Evolutionary conservation across 768 basidiomycete genomes (phyloP), one percentile per base, ranked within the genome.

Genomic region (Suillus paluster): DNA sequence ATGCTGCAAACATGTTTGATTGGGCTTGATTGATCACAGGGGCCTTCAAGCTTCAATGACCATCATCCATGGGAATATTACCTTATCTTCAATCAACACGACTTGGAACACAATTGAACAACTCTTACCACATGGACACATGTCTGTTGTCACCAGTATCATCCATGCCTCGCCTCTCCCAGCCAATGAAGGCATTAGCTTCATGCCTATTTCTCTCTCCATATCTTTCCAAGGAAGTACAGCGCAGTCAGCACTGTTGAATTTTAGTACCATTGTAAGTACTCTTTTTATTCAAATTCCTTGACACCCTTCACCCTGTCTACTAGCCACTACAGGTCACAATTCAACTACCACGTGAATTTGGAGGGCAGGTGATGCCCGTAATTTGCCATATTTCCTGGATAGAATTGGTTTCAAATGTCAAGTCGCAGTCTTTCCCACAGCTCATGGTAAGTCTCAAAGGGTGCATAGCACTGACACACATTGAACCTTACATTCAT

Each of bases 301-400:
- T 25, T 48, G 46, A 23, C 46, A 48, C 46, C 25, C 0, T 27
- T 48, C 23, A 48, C 25, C 46, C 27, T 48, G 44, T 48, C 46
- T 48, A 27, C 25, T 27, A 48, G 46, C 46, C 46, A 23, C 46
- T 48, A 48, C 46, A 48, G 14, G 46, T 48, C 46, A 48, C 46
- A 48, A 9, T 48, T 48, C 46, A 3, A 27, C 3, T 7, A 9
- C 46, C 25, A 5, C 3, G 15, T 7, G 46, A 48, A 48, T 17
- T 48, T 27, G 46, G 15, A 48, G 46, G 23, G 25, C 46, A 48
- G 25, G 44, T 6, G 44, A 21, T 45, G 21, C 17, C 38, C n/a
- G 33, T n/a, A 38, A 54, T 54, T 33, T 21, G 11, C 30, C 45
- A 46, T 46, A 46, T 57, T 57, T 25, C 36, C 38, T 42, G 55